phyloP scores from a whole-genome alignment of 495 filamentous ascomycete species.

The Sporormia fimetaria region DNA sequence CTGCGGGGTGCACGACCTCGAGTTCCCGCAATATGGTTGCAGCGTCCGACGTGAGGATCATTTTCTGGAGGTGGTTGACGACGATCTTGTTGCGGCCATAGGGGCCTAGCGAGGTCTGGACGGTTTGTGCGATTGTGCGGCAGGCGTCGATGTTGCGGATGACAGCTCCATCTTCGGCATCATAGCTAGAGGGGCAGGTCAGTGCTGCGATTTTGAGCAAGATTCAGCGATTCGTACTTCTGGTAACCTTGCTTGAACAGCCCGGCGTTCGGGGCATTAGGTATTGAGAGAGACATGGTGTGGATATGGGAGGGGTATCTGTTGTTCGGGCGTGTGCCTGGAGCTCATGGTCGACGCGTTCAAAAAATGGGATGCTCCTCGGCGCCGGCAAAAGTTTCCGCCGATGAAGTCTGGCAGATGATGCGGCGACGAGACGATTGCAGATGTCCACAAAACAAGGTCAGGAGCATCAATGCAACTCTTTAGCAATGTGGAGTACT shows the following conservation, averaged over 20 bases:
- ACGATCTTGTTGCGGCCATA: conserved; percentile 99
- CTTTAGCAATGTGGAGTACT: no score
- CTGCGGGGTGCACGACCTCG: conserved; percentile 96
- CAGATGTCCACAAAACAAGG: no score
- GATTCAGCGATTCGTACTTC: conserved; percentile 48
- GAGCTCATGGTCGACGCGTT: conserved; percentile 5
- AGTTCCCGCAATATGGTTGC: conserved; percentile 95
- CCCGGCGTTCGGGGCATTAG: conserved; percentile 78
- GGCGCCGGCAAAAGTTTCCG: conserved; percentile 1
- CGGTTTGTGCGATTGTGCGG: conserved; percentile 86
- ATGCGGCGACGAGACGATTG: no score
- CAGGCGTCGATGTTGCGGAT: conserved; percentile 98
- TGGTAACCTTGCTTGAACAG: conserved; percentile 97
- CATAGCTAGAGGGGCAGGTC: conserved; percentile 54
- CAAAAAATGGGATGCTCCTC: conserved; percentile 8
- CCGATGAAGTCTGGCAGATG: no score
- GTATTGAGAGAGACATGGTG: conserved; percentile 90
- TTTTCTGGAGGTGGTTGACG: conserved; percentile 99
- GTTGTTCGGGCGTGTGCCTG: conserved; percentile 10
- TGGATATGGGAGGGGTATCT: conserved; percentile 7
- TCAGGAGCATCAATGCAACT: no score
- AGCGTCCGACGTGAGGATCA: conserved; percentile 96
- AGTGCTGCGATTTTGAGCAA: conserved; percentile 13
- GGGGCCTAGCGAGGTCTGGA: conserved; percentile 91
- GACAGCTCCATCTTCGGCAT: conserved; percentile 97